Evolutionary conservation across 176 grass and related monocot species (phyloP), one percentile per base, ranked within the genome.

Genomic region (Carex scoparia): DNA sequence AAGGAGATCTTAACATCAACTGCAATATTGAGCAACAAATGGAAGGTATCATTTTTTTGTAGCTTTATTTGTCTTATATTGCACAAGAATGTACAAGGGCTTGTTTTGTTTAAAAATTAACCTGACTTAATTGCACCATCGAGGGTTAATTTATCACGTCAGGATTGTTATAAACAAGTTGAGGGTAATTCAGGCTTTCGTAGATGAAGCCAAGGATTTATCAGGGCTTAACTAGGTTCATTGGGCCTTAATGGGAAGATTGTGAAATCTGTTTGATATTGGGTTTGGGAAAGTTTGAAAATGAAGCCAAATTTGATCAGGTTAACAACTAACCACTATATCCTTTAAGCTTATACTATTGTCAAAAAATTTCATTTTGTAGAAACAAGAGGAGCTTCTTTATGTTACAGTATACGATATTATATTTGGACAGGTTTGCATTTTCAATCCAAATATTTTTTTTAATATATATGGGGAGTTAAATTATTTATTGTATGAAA

Each of bases 391-490:
- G 48, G 96, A 95, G 69, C 87, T 98, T 79, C 85, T 95, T 14
- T 89, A 80, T 74, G 88, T 98, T 61, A 93, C 91, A 66, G 55
- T 87, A 31, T 98, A 98, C 6, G 96, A 95, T 85, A 89, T 95
- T 85, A 89, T 95, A 31, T 95, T 98, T 79, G 93, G 96, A 70
- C 91, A 95, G 93, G 96, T 98, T 64, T 81, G 91, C 89, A 58
- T 60, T 59, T 84, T 58, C 61, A 13, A 0, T 28, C 16, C 56
- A 81, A 62, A 7, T 19, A 7, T 8, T 15, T 67, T 12, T 84
- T 11, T 75, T 78, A 28, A 14, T 76, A 15, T 54, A 51, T 61
- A 65, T 48, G 5, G 35, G 49, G 2, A 42, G 4, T 33, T 51
- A 57, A 56, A 51, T 32, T 78, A 15, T 33, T 56, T 13, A 28